phyloP scores from a whole-genome alignment of 805 yeast genomes.

The Yarrowia sp. region DNA sequence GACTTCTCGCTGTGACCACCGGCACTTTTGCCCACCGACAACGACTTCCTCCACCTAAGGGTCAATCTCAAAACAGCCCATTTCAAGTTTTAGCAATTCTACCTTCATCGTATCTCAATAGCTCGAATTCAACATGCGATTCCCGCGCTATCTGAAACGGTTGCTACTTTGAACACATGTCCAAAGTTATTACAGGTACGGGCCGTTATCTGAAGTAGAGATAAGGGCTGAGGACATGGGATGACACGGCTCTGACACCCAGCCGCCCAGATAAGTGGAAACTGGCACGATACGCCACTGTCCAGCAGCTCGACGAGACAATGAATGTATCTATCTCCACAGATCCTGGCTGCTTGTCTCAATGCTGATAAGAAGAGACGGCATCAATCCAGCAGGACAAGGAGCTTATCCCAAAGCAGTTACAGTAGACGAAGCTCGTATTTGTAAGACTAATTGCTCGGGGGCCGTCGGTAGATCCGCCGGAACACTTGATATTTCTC shows the following conservation, averaged over 20 bases:
- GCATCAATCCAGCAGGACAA: constrained; percentile 30
- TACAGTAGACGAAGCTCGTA: constrained; percentile 14
- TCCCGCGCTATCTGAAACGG: background rate
- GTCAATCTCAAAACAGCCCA: too few relatives aligned
- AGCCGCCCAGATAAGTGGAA: background rate
- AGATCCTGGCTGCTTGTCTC: constrained; percentile 4
- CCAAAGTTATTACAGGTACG: constrained; percentile 5
- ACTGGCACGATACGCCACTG: too few relatives aligned
- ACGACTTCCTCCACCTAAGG: too few relatives aligned
- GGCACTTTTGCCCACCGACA: too few relatives aligned
- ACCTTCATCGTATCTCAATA: too few relatives aligned
- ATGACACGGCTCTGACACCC: too few relatives aligned
- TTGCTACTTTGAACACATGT: background rate
- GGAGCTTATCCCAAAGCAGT: constrained; percentile 11
- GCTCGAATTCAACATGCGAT: too few relatives aligned
- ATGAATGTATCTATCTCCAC: too few relatives aligned
- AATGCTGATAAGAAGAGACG: constrained; percentile 17
- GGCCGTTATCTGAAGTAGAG: background rate
- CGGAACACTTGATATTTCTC: background rate
- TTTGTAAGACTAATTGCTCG: background rate
- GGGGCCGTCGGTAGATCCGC: constrained; percentile 11
- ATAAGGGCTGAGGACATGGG: background rate
- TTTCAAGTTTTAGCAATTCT: too few relatives aligned
- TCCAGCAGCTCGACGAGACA: too few relatives aligned
- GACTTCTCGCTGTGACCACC: too few relatives aligned